These are phyloP conservation scores for Danielozyma ontarioensis DNA, from an alignment of 805 yeast genomes.

Conservation along the genomic window DNA sequence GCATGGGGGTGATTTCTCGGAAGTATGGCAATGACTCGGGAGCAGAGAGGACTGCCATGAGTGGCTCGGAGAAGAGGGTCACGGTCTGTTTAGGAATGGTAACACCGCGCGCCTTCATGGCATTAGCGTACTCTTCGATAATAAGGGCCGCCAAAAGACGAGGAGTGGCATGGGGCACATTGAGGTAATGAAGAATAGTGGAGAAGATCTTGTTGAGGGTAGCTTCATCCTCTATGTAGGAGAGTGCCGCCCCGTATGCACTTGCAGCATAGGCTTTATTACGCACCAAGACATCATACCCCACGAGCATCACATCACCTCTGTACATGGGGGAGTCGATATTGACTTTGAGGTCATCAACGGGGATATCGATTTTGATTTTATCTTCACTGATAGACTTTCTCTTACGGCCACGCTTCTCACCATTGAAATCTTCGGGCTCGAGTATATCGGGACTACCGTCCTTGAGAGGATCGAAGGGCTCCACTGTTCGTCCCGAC, in stretches of 20 bases:
- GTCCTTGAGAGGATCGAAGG: constrained; percentile 8
- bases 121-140: constrained; percentile 59
- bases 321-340: constrained; percentile 89
- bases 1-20: constrained; percentile 81
- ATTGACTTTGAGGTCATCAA: constrained; percentile 62
- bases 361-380: constrained; percentile 35
- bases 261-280: constrained; percentile 72
- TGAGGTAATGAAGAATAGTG: constrained; percentile 37
- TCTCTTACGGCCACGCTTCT: constrained; percentile 45
- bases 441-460: constrained; percentile 8
- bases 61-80: constrained; percentile 17
- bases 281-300: constrained; percentile 64
- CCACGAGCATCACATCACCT: constrained; percentile 88
- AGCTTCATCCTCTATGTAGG: constrained; percentile 40
- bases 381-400: constrained; percentile 18
- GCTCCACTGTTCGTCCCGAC: constrained; percentile 50
- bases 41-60: constrained; percentile 35
- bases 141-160: constrained; percentile 65
- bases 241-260: constrained; percentile 66
- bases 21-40: constrained; percentile 49
- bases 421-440: constrained; percentile 14
- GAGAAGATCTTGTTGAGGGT: constrained; percentile 35
- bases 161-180: constrained; percentile 74
- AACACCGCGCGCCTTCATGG: constrained; percentile 13
- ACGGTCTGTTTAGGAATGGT: constrained; percentile 12